Evolutionary conservation across 148 eudicot species (phyloP).

Genomic region (Cornus kousa): DNA sequence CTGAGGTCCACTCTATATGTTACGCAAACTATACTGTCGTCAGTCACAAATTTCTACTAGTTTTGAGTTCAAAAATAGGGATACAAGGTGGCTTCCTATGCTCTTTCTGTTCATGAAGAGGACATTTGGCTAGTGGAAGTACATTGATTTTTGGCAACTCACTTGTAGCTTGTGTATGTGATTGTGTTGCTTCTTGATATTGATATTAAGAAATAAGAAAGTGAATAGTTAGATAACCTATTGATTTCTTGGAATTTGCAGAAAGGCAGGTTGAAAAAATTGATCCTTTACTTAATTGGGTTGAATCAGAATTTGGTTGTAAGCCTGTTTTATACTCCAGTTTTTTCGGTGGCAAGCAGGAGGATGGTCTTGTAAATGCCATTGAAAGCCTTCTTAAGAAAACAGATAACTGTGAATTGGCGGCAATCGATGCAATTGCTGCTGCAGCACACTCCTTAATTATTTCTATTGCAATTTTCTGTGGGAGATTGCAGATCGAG

Average conservation of each 20-base stretch:
- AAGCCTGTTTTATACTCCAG: slow-evolving; percentile 76
- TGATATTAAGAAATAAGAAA: neutral
- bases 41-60: too few relatives aligned
- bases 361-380: slow-evolving; percentile 71
- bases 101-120: too few relatives aligned
- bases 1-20: neutral
- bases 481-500: slow-evolving; percentile 67
- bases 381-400: slow-evolving; percentile 58
- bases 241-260: slow-evolving; percentile 27
- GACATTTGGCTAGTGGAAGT: too few relatives aligned
- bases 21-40: too few relatives aligned
- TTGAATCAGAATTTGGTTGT: slow-evolving; percentile 81
- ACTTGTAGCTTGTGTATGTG: too few relatives aligned
- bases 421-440: slow-evolving; percentile 89
- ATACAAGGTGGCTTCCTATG: too few relatives aligned
- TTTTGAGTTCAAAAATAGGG: too few relatives aligned
- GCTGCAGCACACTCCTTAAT: slow-evolving; percentile 76
- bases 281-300: slow-evolving; percentile 79
- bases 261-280: slow-evolving; percentile 83
- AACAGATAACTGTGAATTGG: slow-evolving; percentile 80
- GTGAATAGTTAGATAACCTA: neutral
- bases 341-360: slow-evolving; percentile 91
- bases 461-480: slow-evolving; percentile 63
- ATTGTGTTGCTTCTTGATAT: too few relatives aligned
- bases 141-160: too few relatives aligned